Base-by-base conservation (phyloP, 2,329 filamentous ascomycete species). In the Xylaria arbuscula region DNA sequence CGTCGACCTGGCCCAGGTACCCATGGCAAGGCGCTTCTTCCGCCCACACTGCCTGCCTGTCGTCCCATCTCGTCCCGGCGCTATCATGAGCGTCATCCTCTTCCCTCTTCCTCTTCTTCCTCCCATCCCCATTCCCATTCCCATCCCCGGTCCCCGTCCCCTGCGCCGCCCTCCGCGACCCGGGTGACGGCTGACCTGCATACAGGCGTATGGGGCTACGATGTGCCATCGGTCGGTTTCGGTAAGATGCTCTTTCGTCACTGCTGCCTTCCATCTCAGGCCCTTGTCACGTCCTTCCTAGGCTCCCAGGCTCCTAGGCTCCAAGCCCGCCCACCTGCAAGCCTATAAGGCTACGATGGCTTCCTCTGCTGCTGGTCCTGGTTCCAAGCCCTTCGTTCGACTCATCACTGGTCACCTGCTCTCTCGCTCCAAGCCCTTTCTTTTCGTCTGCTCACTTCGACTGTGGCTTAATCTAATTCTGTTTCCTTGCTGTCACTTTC, bases 341-440 rank as follows among this genome's bases (percentile, higher is more conserved):
- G 75, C 70, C 78, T 87, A 87, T 87, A 87, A 87, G 85, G 85
- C 82, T 85, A 76, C 82, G 81, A 86, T 85, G 83, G 83, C 82
- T 78, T 78, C 74, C 74, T 73, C 75, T 72, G 70, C 67, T 70
- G 67, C 69, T 45, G 61, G 28, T 28, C 28, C 65, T 57, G 63
- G 62, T 70, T 72, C 67, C 65, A 69, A 68, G 68, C 67, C 72
- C 73, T 73, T 75, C 36, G 28, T 40, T 45, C 75, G 72, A 76
- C 72, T 76, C 75, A 77, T 70, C 70, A 57, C 45, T 72, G 70
- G 73, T 72, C 74, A 77, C 69, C 70, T 74, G 72, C 70, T 64
- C 72, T 70, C 70, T 73, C 74, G 71, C 73, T 75, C 69, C 64
- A 69, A 55, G 72, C 67, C 72, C 72, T 75, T 76, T 70, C 68